Percentiles rank a stretch among this genome's conserved stretches.
Evolutionary conservation across 768 basidiomycete species (phyloP).

Genomic region (Krasilnikovozyma curviuscula): DNA sequence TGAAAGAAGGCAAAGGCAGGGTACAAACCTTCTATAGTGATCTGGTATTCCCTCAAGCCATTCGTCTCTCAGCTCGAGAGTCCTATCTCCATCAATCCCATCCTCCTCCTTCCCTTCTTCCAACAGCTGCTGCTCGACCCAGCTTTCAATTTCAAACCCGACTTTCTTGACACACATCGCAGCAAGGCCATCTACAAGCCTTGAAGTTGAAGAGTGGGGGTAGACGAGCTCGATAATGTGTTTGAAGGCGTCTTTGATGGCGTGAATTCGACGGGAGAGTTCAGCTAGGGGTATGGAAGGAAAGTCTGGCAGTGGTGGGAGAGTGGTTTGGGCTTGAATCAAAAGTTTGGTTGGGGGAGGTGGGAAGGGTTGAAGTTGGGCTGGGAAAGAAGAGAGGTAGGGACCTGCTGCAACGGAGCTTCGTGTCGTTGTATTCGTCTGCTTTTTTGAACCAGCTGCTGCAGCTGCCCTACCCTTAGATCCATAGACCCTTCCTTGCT

Average conservation of each 20-base stretch:
- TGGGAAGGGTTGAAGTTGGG: no score
- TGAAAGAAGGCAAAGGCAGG: background rate
- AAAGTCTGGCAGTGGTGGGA: no score
- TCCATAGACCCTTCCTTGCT: no score
- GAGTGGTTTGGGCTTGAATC: no score
- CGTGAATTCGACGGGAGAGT: background rate
- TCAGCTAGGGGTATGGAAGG: no score
- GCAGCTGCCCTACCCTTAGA: no score
- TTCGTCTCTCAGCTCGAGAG: slow-evolving; percentile 6
- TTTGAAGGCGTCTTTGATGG: background rate
- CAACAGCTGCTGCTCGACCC: slow-evolving; percentile 5
- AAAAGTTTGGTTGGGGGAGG: no score
- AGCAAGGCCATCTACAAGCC: background rate
- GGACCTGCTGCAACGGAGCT: no score
- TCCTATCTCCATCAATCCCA: no score
- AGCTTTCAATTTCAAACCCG: slow-evolving; percentile 4
- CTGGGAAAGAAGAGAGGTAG: no score
- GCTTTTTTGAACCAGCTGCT: no score
- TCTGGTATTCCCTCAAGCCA: slow-evolving; percentile 8
- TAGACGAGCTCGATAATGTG: slow-evolving; percentile 6
- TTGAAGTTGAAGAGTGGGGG: background rate
- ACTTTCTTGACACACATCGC: background rate
- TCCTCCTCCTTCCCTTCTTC: slow-evolving; percentile 4
- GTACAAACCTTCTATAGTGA: slow-evolving; percentile 1
- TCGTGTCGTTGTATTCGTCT: no score